Evolutionary conservation across 345 rosid species (phyloP), one percentile per base, ranked within the genome.

Genomic region (Excoecaria cochinchinensis): DNA sequence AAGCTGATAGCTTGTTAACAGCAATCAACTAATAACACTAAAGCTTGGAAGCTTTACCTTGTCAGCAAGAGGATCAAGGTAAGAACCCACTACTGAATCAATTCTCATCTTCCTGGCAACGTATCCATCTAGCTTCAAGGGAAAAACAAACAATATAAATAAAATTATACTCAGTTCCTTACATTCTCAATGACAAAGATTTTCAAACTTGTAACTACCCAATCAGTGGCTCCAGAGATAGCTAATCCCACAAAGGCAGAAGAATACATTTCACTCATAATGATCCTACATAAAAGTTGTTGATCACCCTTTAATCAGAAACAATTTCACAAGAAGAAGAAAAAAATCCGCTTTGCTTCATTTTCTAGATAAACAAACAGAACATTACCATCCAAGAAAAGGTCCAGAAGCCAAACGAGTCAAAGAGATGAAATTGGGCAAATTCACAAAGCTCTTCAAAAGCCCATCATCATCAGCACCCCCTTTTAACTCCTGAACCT

Each of bases 11-110:
- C 48, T 51, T 14, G 22, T 2, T 12, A 38, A 31, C 4, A 22
- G 22, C 46, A 63, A 70, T 64, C 15, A n/a, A n/a, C 42, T 31
- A 52, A 77, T 21, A 13, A 61, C 55, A 66, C 14, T 10, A 42
- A 74, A 38, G 55, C 47, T 68, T 42, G 71, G 48, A 59, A 73
- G 19, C 19, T 64, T 40, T 70, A 93, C 99, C 95, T 95, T 95
- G 84, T 95, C 99, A 44, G 96, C 99, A 74, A 95, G 91, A 63
- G 99, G 99, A 82, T 95, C 98, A 75, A 95, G 96, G 85, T 95
- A 91, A 2, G 99, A 93, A 66, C 99, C 99, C 83, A 91, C 97
- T 1, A 95, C 98, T 38, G 99, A 95, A 80, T 91, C 47, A 69
- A 93, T 91, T 70, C 72, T 88, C 97, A 95, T 93, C 84, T 86